Evolutionary conservation across 345 rosid species (phyloP), one percentile per base, ranked within the genome.

Genomic region (Clarkia xantiana): DNA sequence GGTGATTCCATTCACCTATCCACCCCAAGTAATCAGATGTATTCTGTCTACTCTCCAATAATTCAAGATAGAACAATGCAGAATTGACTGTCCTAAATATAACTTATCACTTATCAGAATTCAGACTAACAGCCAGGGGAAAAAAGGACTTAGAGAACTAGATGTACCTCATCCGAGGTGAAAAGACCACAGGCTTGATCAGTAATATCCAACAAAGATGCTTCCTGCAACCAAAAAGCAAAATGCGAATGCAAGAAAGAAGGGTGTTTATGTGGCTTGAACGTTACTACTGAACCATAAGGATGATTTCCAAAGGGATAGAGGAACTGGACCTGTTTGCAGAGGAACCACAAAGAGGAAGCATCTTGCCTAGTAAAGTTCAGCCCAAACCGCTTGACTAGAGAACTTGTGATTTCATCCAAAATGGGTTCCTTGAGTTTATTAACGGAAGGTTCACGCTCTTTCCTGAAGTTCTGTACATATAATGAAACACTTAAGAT

Each of bases 111-210:
- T 22, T 22, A 22, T 22, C 2, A 2, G 5, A 22, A 2, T 2
- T 22, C 25, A 22, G 25, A 22, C 25, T 22, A 22, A 22, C 2
- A 16, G n/a, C 9, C 18, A 11, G 3, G 2, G 38, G 13, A 8
- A 8, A 15, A 0, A 18, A 11, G 3, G 17, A 52, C 18, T 44
- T 50, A 11, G 14, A 49, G 50, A 20, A 20, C 20, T 2, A 45
- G 47, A 55, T 47, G 45, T 70, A 91, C 96, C 95, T 91, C 95
- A 14, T 72, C 60, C 16, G 83, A 76, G 44, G 58, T 75, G 69
- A 91, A 84, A 69, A 91, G 94, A 53, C 66, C 79, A 64, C 99
- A 91, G 52, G 96, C 84, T 74, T 72, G 94, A 68, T 82, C 76
- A 20, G 86, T 80, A 55, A 76, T 66, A 67, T 87, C 79, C 68